phyloP scores from a whole-genome alignment of 1,139 yeast species.

The Saccharomyces hybrid region DNA sequence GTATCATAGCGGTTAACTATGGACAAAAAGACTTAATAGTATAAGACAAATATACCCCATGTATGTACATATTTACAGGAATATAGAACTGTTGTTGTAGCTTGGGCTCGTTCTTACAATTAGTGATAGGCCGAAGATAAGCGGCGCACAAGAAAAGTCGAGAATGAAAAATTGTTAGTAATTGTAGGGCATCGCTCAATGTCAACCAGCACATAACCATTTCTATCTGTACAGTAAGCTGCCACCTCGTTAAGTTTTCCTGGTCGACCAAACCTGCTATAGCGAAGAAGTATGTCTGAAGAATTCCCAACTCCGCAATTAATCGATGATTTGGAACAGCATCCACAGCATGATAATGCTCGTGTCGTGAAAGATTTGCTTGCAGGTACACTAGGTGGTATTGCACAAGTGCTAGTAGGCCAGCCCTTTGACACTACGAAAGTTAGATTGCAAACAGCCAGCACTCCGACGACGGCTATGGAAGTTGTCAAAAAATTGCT shows the following conservation, averaged over 20 bases:
- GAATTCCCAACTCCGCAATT: slow-evolving; percentile 29
- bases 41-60: neutral
- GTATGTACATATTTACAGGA: neutral
- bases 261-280: neutral
- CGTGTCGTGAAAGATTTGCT: slow-evolving; percentile 74
- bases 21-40: slow-evolving; percentile 21
- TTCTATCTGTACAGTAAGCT: neutral
- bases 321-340: slow-evolving; percentile 26
- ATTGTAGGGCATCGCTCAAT: neutral
- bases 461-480: slow-evolving; percentile 59
- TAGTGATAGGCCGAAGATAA: slow-evolving; percentile 3
- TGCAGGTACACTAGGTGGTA: slow-evolving; percentile 91
- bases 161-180: neutral
- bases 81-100: neutral
- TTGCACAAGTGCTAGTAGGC: slow-evolving; percentile 87
- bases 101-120: neutral
- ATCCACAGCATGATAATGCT: slow-evolving; percentile 15
- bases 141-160: neutral
- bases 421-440: slow-evolving; percentile 95
- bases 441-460: slow-evolving; percentile 82
- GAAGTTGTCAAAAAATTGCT: slow-evolving; percentile 69
- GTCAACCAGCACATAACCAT: neutral
- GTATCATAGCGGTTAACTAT: slow-evolving; percentile 16
- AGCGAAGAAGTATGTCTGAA: slow-evolving; percentile 26
- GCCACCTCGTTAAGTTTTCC: neutral